phyloP scores from a whole-genome alignment of 2,329 filamentous ascomycete genomes.

The Dactylellina drechsleri region DNA sequence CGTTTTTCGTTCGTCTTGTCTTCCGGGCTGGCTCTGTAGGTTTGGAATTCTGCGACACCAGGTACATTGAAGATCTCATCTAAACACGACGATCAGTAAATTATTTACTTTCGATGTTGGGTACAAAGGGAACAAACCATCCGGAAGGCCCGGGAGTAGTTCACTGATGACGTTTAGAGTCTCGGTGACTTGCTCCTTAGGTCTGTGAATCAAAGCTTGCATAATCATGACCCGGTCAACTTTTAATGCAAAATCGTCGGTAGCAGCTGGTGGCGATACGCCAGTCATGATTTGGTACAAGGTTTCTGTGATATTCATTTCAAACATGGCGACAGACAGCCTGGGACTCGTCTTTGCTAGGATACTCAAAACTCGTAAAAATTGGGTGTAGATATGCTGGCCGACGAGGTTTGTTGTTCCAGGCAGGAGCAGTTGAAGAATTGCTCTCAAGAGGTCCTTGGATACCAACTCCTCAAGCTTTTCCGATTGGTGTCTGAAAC shows the following conservation, averaged over 20 bases:
- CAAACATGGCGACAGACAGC: constrained; percentile 88
- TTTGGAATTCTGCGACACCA: constrained; percentile 59
- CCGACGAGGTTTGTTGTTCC: constrained; percentile 96
- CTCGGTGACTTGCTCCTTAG: constrained; percentile 94
- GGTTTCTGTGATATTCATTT: constrained; percentile 96
- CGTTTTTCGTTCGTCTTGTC: constrained; percentile 78
- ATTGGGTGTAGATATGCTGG: constrained; percentile 93
- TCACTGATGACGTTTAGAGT: constrained; percentile 98
- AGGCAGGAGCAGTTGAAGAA: constrained; percentile 86
- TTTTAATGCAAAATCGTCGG: constrained; percentile 80
- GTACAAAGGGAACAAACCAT: constrained; percentile 60
- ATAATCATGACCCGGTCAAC: constrained; percentile 97
- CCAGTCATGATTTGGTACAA: constrained; percentile 97
- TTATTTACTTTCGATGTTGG: constrained; percentile 49
- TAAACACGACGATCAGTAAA: constrained; percentile 61
- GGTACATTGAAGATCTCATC: constrained; percentile 65
- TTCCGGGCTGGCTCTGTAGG: constrained; percentile 59
- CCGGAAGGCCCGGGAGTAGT: constrained; percentile 79
- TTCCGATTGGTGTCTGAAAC: constrained; percentile 86
- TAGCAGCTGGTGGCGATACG: constrained; percentile 85
- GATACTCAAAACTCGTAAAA: constrained; percentile 89
- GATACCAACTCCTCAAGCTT: constrained; percentile 94
- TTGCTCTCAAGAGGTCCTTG: constrained; percentile 82
- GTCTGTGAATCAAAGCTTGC: constrained; percentile 96
- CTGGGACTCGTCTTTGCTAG: constrained; percentile 87